A percentile compares a stretch with the other conserved stretches of the same genome.
Conservation (phyloP, 225 moss, liverwort and hornwort species). For the Pseudisothecium myosuroides region DNA sequence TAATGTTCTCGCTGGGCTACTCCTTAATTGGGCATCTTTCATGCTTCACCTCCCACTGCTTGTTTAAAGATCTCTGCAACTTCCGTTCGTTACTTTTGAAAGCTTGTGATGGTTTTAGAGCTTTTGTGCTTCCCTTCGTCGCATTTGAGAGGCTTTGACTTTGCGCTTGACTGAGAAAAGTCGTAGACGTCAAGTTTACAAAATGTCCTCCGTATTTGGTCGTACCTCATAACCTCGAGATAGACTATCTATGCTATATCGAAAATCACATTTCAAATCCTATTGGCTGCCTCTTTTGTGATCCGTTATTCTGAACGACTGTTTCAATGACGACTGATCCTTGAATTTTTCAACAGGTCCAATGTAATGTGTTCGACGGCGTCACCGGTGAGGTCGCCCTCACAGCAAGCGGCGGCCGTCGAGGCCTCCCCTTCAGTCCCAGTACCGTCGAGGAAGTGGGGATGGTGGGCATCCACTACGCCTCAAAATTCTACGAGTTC, state of each 20-base stretch:
- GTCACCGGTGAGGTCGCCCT: conserved; percentile 62
- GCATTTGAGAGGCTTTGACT: not conserved
- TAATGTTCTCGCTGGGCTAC: too few species aligned
- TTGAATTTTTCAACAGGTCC: conserved; percentile 21
- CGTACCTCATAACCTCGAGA: not conserved
- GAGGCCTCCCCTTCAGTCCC: conserved; percentile 61
- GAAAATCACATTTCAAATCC: not conserved
- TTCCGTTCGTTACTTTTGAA: not conserved
- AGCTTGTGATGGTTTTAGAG: not conserved
- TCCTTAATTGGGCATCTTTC: not conserved
- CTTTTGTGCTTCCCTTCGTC: not conserved
- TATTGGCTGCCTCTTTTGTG: not conserved
- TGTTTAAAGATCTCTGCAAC: not conserved
- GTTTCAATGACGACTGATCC: not conserved
- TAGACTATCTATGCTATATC: not conserved
- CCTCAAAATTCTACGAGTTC: conserved; percentile 72
- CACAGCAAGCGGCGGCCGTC: conserved; percentile 81
- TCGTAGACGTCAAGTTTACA: not conserved
- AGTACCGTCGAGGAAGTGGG: conserved; percentile 77
- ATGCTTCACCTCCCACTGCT: not conserved
- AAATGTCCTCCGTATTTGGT: not conserved
- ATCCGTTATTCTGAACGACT: not conserved
- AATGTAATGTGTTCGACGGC: conserved; percentile 90
- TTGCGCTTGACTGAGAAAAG: not conserved
- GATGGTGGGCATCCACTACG: conserved; percentile 88